These are phyloP conservation scores for Tolypocladium tropicale DNA, from an alignment of 2,329 filamentous ascomycete species.

Conservation along the genomic window DNA sequence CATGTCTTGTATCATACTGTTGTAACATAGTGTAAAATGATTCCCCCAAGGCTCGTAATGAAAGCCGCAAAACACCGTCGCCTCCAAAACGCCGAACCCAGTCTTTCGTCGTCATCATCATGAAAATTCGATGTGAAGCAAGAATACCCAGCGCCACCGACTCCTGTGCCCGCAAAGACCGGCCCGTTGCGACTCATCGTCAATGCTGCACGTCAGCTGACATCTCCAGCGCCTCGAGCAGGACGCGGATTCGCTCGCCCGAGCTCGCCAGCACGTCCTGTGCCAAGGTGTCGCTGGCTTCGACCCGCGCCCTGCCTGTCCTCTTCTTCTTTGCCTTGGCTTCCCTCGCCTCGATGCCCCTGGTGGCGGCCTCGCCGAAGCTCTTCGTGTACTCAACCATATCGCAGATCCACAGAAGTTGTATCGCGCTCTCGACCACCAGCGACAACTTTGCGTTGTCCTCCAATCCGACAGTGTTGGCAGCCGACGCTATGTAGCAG, in stretches of 20 bases:
- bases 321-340: slow-evolving; percentile 34
- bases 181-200: neutral
- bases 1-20: neutral
- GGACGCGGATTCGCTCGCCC: slow-evolving; percentile 27
- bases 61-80: neutral
- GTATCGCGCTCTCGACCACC: slow-evolving; percentile 54
- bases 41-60: neutral
- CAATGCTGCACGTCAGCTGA: slow-evolving; percentile 8
- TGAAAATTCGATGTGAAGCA: too few relatives aligned
- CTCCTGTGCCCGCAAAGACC: neutral
- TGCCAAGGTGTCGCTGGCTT: slow-evolving; percentile 29
- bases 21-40: neutral
- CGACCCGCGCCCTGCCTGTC: slow-evolving; percentile 18
- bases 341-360: slow-evolving; percentile 38
- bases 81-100: neutral
- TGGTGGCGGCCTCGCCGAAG: slow-evolving; percentile 29
- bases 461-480: slow-evolving; percentile 46
- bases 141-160: too few relatives aligned
- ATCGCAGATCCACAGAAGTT: slow-evolving; percentile 34
- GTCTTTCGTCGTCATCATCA: neutral
- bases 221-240: slow-evolving; percentile 25
- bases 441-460: slow-evolving; percentile 68
- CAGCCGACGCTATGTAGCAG: slow-evolving; percentile 57
- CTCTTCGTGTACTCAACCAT: slow-evolving; percentile 21
- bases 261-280: slow-evolving; percentile 33